Evolutionary conservation across 768 basidiomycete genomes (phyloP).

Genomic region (Suillus sp.): DNA sequence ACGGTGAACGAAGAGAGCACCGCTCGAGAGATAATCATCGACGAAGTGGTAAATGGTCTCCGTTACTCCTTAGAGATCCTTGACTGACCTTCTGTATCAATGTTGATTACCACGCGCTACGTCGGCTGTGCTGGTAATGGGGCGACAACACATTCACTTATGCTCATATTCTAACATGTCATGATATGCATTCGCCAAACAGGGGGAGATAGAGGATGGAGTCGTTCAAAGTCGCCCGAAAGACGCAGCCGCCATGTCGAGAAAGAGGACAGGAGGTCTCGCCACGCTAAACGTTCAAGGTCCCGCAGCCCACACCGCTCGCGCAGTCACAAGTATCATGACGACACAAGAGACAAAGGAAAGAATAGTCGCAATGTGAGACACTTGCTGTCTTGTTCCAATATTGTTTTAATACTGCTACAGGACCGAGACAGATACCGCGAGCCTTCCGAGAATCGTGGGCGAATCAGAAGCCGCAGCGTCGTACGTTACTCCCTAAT

Average conservation of each 20-base stretch:
- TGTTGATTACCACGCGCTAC: conserved; percentile 29
- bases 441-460: conserved; percentile 8
- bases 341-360: conserved; percentile 10
- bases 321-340: conserved; percentile 7
- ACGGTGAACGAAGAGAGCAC: conserved; percentile 10
- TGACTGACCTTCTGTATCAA: conserved; percentile 25
- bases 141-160: conserved; percentile 19
- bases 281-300: conserved; percentile 23
- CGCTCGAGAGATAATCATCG: conserved; percentile 13
- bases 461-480: conserved; percentile 26
- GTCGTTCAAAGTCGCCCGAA: conserved; percentile 30
- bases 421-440: conserved; percentile 19
- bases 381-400: background rate
- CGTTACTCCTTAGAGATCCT: conserved; percentile 5
- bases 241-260: conserved; percentile 16
- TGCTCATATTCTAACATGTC: conserved; percentile 5
- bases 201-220: conserved; percentile 25
- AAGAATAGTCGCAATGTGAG: conserved; percentile 11
- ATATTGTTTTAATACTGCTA: background rate
- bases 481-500: conserved; percentile 27
- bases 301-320: conserved; percentile 24
- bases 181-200: conserved; percentile 4
- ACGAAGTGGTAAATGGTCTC: conserved; percentile 28
- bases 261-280: conserved; percentile 15
- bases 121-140: conserved; percentile 18